Conservation (phyloP, 2,329 filamentous ascomycete species). For the Didymella sp. region DNA sequence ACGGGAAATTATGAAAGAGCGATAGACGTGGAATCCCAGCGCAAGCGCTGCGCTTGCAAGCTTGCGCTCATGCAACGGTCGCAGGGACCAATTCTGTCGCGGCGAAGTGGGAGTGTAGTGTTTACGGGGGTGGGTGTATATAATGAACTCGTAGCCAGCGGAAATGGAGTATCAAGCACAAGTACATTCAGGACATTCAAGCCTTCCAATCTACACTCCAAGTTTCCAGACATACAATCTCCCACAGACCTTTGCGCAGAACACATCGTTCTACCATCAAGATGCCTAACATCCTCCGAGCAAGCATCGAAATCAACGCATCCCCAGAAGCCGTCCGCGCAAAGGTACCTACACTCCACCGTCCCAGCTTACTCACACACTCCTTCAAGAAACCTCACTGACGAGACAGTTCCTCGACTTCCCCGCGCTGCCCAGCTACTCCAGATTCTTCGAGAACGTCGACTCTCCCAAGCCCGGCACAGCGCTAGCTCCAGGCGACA, state of each 20-base stretch:
- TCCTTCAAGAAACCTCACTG: not conserved
- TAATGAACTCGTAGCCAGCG: no score
- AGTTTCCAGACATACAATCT: no score
- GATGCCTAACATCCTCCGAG: slow-evolving; percentile 1
- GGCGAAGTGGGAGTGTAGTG: not conserved
- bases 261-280: not conserved
- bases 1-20: not conserved
- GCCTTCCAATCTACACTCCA: no score
- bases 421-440: not conserved
- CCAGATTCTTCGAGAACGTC: not conserved
- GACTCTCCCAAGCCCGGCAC: not conserved
- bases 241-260: no score
- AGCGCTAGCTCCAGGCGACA: not conserved
- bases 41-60: not conserved
- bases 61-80: not conserved
- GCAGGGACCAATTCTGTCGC: not conserved
- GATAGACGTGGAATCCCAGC: not conserved
- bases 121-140: not conserved
- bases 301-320: slow-evolving; percentile 29
- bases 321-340: slow-evolving; percentile 20
- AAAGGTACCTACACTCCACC: no score
- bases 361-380: not conserved
- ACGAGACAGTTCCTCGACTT: slow-evolving; percentile 9
- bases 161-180: not conserved
- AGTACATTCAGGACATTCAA: no score